These are phyloP conservation scores for Colletotrichum salicis DNA, from an alignment of 2,329 filamentous ascomycete genomes.

Conservation along the genomic window DNA sequence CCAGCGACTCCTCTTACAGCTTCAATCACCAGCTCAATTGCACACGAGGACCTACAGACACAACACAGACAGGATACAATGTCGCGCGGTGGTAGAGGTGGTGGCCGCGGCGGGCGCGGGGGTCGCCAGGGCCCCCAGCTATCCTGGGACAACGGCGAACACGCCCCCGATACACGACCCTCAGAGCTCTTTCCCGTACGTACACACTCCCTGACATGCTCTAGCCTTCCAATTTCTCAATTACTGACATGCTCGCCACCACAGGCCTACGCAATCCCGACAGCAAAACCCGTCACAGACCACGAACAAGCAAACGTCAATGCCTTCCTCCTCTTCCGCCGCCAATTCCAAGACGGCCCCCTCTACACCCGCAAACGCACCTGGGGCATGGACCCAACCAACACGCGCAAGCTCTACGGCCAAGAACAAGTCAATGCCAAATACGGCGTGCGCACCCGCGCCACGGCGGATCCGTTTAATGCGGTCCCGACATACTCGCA, in stretches of 20 bases:
- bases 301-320: conserved; percentile 60
- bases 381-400: conserved; percentile 48
- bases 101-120: conserved; percentile 61
- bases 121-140: conserved; percentile 59
- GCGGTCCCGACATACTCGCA: conserved; percentile 68
- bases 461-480: conserved; percentile 68
- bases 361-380: conserved; percentile 65
- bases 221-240: too few species aligned
- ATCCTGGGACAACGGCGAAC: conserved; percentile 59
- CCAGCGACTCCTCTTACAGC: too few species aligned
- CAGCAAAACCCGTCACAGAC: conserved; percentile 53
- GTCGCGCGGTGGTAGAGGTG: conserved; percentile 63
- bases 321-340: conserved; percentile 65
- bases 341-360: conserved; percentile 64
- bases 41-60: neutral
- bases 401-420: conserved; percentile 59
- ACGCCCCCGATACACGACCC: conserved; percentile 66
- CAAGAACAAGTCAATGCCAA: conserved; percentile 68
- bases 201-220: neutral
- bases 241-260: too few species aligned
- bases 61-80: conserved; percentile 45
- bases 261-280: conserved; percentile 62
- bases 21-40: neutral
- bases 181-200: conserved; percentile 69
- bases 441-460: conserved; percentile 64